Conservation (phyloP, 2,329 filamentous ascomycete genomes). For the Colletotrichum paranaense region DNA sequence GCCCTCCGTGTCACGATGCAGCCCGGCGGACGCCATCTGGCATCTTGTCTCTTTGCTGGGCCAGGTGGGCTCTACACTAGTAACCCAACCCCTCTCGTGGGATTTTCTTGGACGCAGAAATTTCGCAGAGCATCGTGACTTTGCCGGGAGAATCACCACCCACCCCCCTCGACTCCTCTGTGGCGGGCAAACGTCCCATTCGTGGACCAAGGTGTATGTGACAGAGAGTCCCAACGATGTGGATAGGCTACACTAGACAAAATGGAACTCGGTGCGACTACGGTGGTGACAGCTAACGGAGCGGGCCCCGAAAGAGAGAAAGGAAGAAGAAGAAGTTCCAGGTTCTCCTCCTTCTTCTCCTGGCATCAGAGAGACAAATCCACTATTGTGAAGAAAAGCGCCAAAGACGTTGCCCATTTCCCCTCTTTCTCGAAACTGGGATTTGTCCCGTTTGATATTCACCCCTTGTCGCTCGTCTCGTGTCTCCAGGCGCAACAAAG, state of each 20-base stretch:
- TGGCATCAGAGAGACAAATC: not conserved
- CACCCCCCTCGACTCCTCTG: not conserved
- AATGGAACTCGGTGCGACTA: slow-evolving; percentile 29
- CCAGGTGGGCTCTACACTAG: not conserved
- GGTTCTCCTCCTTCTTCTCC: slow-evolving; percentile 25
- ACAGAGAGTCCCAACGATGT: slow-evolving; percentile 13
- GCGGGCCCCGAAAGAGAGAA: not conserved
- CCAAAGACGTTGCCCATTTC: not conserved
- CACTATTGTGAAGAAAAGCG: not conserved
- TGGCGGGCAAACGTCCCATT: not conserved
- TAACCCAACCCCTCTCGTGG: not conserved
- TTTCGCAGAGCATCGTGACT: not conserved
- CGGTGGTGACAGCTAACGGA: slow-evolving; percentile 21
- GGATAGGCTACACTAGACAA: slow-evolving; percentile 11
- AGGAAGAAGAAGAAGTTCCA: not conserved
- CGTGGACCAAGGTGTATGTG: not conserved
- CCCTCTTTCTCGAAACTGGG: not conserved
- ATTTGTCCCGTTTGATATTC: not conserved
- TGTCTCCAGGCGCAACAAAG: slow-evolving; percentile 9
- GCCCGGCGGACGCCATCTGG: not conserved
- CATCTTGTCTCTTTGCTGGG: not conserved
- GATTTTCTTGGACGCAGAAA: not conserved
- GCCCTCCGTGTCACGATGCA: not conserved
- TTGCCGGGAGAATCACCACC: not conserved
- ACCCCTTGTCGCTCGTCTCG: slow-evolving; percentile 2